A percentile compares a stretch with the other conserved stretches of the same genome.
phyloP scores from a whole-genome alignment of 305 asterid species.

The Plantago coronopus region DNA sequence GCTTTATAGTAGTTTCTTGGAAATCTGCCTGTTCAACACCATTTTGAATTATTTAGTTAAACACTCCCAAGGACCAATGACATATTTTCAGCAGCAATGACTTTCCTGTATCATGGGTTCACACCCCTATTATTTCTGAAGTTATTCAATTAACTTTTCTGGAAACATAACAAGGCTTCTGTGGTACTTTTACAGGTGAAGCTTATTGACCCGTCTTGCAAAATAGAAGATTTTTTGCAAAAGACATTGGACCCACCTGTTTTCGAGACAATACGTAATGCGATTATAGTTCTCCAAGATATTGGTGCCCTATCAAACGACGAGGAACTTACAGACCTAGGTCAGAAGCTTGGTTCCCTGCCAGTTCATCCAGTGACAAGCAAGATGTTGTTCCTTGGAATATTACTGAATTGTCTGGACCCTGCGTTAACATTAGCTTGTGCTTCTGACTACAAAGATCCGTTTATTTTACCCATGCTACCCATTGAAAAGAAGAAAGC shows the following conservation, averaged over 20 bases:
- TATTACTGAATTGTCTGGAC: constrained; percentile 76
- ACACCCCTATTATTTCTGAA: too few relatives aligned
- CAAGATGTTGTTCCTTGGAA: constrained; percentile 89
- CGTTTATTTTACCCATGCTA: constrained; percentile 73
- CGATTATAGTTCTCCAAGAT: constrained; percentile 73
- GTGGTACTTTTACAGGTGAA: constrained; percentile 55
- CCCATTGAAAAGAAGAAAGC: constrained; percentile 71
- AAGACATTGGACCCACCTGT: constrained; percentile 88
- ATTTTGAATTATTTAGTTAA: too few relatives aligned
- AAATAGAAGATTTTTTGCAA: constrained; percentile 73
- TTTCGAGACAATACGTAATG: constrained; percentile 74
- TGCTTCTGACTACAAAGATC: constrained; percentile 76
- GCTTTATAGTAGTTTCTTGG: too few relatives aligned
- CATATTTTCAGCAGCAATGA: not conserved
- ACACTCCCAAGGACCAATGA: not conserved
- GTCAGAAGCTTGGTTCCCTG: constrained; percentile 75
- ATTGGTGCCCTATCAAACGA: constrained; percentile 76
- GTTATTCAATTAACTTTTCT: not conserved
- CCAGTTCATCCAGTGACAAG: constrained; percentile 92
- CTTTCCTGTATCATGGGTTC: too few relatives aligned
- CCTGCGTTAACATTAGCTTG: constrained; percentile 95
- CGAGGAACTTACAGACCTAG: constrained; percentile 85
- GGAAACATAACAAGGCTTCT: constrained; percentile 3
- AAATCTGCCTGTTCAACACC: not conserved
- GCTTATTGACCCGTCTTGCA: constrained; percentile 75